These are phyloP conservation scores for Coemansia umbellata DNA, from an alignment of 192 early-diverging fungal genomes.

Conservation along the genomic window DNA sequence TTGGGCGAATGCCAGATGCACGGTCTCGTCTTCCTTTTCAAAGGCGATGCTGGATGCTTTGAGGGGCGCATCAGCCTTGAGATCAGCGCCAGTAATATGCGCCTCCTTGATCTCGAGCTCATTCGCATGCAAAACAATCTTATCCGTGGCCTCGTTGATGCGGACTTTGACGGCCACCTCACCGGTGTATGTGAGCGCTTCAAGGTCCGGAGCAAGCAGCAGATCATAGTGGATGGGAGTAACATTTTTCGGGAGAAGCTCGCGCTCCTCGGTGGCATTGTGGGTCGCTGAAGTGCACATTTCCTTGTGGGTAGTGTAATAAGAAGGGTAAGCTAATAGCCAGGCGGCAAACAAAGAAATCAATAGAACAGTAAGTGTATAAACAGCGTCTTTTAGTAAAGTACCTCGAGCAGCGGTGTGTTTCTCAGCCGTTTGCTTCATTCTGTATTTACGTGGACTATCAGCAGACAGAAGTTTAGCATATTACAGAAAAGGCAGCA, in stretches of 20 bases:
- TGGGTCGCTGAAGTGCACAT: slow-evolving; percentile 34
- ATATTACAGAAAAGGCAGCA: too few relatives aligned
- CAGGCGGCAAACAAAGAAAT: slow-evolving; percentile 13
- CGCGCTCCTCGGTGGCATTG: slow-evolving; percentile 50
- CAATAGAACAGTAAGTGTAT: not conserved
- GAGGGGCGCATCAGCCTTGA: slow-evolving; percentile 19
- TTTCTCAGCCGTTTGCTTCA: not conserved
- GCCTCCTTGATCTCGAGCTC: slow-evolving; percentile 59
- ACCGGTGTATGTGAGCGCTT: slow-evolving; percentile 76
- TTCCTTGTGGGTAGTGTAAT: not conserved
- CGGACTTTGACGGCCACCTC: slow-evolving; percentile 68
- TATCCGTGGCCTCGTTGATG: slow-evolving; percentile 59
- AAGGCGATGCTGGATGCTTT: slow-evolving; percentile 22
- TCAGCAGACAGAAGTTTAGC: too few relatives aligned
- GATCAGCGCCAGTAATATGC: slow-evolving; percentile 49
- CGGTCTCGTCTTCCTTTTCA: slow-evolving; percentile 41
- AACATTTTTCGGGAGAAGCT: slow-evolving; percentile 84
- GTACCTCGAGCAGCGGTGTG: not conserved
- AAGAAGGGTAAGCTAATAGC: slow-evolving; percentile 14
- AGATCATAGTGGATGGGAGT: slow-evolving; percentile 82
- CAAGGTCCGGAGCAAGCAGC: slow-evolving; percentile 73
- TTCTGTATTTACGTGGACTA: too few relatives aligned
- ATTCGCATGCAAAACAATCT: slow-evolving; percentile 63
- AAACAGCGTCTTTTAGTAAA: not conserved
- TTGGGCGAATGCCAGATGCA: slow-evolving; percentile 59